Conservation (phyloP, 331 rosid species). For the Stylosanthes scabra region DNA sequence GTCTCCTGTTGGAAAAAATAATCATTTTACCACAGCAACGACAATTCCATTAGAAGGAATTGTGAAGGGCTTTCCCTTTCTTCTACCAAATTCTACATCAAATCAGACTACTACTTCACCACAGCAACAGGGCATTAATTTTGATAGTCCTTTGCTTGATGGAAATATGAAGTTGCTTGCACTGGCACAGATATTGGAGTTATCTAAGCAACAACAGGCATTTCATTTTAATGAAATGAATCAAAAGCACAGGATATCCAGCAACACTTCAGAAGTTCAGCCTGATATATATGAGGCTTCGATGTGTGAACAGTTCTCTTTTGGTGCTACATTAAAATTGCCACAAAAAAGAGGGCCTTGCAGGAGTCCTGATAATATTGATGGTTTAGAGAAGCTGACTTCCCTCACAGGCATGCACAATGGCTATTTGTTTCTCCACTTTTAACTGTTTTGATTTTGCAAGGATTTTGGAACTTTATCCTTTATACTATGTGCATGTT, state of each 20-base stretch:
- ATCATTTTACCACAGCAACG: slow-evolving; percentile 39
- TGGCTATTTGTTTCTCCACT: slow-evolving; percentile 7
- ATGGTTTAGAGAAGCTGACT: slow-evolving; percentile 46
- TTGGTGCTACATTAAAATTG: slow-evolving; percentile 44
- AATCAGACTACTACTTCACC: slow-evolving; percentile 41
- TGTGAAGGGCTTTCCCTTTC: slow-evolving; percentile 49
- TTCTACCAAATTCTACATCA: slow-evolving; percentile 44
- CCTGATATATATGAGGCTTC: slow-evolving; percentile 41
- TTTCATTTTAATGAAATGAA: slow-evolving; percentile 42
- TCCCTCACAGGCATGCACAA: slow-evolving; percentile 45
- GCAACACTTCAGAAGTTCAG: slow-evolving; percentile 39
- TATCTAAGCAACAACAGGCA: slow-evolving; percentile 52
- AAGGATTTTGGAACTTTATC: slow-evolving; percentile 15
- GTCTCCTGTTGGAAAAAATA: slow-evolving; percentile 44
- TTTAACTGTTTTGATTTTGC: slow-evolving; percentile 27
- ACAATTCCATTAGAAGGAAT: slow-evolving; percentile 39
- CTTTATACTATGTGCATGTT: slow-evolving; percentile 28
- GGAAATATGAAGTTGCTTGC: slow-evolving; percentile 60
- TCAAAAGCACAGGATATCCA: slow-evolving; percentile 46
- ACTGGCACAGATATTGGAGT: slow-evolving; percentile 52
- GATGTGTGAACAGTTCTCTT: slow-evolving; percentile 39
- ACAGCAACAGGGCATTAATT: slow-evolving; percentile 44
- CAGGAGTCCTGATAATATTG: slow-evolving; percentile 39
- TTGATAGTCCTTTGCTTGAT: slow-evolving; percentile 45
- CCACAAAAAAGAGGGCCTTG: slow-evolving; percentile 38